Percentiles rank a stretch among this genome's conserved stretches.
phyloP scores from a whole-genome alignment of 2,329 filamentous ascomycete species.

The Teratosphaeria gauchensis region DNA sequence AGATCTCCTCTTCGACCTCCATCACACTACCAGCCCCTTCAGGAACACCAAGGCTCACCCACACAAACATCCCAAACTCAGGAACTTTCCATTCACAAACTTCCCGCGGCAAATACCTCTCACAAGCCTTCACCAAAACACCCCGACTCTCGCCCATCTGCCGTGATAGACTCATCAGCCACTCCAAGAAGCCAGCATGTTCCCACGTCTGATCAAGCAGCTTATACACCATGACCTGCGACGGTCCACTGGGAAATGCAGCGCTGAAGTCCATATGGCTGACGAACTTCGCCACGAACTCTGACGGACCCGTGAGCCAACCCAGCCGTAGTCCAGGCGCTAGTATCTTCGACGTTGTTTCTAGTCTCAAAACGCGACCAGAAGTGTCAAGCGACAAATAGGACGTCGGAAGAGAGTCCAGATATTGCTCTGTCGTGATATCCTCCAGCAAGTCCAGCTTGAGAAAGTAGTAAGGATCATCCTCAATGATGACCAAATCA shows the following conservation, averaged over 20 bases:
- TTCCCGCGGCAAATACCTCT: conserved; percentile 62
- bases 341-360: conserved; percentile 90
- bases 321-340: conserved; percentile 82
- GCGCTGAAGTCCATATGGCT: conserved; percentile 74
- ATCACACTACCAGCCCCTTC: conserved; percentile 43
- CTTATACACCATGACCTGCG: conserved; percentile 77
- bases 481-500: conserved; percentile 78
- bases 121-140: conserved; percentile 68
- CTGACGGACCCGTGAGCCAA: conserved; percentile 81
- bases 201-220: conserved; percentile 91
- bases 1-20: conserved; percentile 76
- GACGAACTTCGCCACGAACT: conserved; percentile 73
- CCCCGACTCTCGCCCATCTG: conserved; percentile 76
- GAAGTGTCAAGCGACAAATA: conserved; percentile 75
- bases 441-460: conserved; percentile 54
- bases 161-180: conserved; percentile 72
- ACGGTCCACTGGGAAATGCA: conserved; percentile 77
- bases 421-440: conserved; percentile 59
- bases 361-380: conserved; percentile 78
- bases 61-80: conserved; percentile 88
- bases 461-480: conserved; percentile 91
- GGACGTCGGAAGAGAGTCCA: conserved; percentile 64
- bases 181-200: conserved; percentile 77
- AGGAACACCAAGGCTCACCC: conserved; percentile 60
- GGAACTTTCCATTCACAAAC: conserved; percentile 74